Evolutionary conservation across 164 flowering plant genomes (phyloP), one percentile per base, ranked within the genome.

Genomic region (Magnolia changhungtana): DNA sequence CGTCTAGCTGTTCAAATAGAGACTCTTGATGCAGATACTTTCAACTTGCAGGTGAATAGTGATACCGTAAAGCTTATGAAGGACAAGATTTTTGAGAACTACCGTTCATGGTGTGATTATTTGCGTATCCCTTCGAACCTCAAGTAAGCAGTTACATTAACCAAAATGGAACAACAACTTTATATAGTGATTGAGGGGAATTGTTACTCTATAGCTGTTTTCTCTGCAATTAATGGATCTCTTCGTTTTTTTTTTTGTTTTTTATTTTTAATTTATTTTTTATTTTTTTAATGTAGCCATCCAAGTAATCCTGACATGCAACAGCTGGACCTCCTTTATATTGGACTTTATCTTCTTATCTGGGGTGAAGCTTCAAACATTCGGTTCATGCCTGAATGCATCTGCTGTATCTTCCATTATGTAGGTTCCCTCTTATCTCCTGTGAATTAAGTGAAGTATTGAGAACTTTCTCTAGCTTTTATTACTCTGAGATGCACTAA

Each of bases 341-440:
- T 92, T 77, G 98, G 89, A 72, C 96, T 96, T 64, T 94, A 94
- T 88, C 95, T 94, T 80, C 98, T 96, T 77, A 96, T 96, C 49
- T 96, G 99, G 99, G 99, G 99, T 49, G 99, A 96, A 92, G 97
- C 99, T 81, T 94, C 99, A 83, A 96, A 94, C 81, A 78, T 94
- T 49, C 92, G 99, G 18, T 96, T 96, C 80, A 93, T 96, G 99
- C 99, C 99, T 72, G 99, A 96, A 83, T 96, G 99, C 84, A 68
- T 96, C 59, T 94, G 99, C 89, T 96, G 90, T 78, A 93, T 96
- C 73, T 96, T 96, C 84, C 98, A 96, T 72, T 78, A 89, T 78
- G 99, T 96, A 91, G 20, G 92, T 77, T 74, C 73, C 52, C 77
- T 71, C 73, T 51, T 7, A 31, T 31, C 37, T 31, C 37, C 37